Evolutionary conservation across 148 eudicot species (phyloP).

Genomic region (Rhododendron ferrugineum): DNA sequence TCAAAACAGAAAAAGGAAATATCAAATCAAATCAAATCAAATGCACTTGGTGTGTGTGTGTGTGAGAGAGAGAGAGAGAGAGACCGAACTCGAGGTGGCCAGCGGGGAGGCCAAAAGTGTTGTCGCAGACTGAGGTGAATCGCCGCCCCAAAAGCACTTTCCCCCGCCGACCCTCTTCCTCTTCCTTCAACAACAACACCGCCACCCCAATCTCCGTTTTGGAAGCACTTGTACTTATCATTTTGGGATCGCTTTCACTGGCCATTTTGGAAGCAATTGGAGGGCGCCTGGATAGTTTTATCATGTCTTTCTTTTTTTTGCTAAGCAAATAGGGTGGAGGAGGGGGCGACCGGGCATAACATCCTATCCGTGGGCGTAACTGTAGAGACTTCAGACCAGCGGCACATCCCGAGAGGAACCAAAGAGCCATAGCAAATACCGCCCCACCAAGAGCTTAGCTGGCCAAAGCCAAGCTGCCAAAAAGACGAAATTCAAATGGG

Average conservation of each 20-base stretch:
- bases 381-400: no score
- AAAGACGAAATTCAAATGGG: no score
- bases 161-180: constrained; percentile 11
- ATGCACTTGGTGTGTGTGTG: background rate
- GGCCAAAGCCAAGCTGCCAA: no score
- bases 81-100: constrained; percentile 89
- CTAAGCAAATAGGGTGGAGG: no score
- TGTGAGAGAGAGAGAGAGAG: background rate
- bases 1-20: background rate
- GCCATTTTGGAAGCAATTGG: background rate
- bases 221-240: background rate
- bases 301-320: no score
- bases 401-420: no score
- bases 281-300: background rate
- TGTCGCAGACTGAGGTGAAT: constrained; percentile 54
- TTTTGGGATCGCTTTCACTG: background rate
- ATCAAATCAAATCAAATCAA: background rate
- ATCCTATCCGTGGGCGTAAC: no score
- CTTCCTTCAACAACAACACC: constrained; percentile 47
- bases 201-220: constrained; percentile 51
- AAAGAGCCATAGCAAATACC: no score
- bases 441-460: no score
- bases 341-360: no score
- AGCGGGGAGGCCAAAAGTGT: constrained; percentile 81
- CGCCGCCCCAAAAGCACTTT: constrained; percentile 74